Evolutionary conservation across 108 stramenopile genomes (phyloP), one percentile per base, ranked within the genome.

Genomic region (Skeletonema marinoi): DNA sequence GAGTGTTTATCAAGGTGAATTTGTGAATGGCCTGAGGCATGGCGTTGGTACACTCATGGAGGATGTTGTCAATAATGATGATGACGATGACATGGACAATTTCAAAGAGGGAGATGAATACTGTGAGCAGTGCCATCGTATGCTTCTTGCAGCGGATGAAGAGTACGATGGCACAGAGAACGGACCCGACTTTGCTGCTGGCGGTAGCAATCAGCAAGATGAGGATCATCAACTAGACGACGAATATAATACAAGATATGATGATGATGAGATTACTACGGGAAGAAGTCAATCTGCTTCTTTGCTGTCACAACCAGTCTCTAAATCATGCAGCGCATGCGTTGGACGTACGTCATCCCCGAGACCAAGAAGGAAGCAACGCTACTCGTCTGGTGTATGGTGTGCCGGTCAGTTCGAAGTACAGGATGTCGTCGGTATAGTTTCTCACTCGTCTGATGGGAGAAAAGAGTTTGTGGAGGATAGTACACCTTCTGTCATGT

Each of bases 21-120:
- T 72, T 62, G 9, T 14, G 19, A 38, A 51, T 17, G 83, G 83
- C 1, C 32, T 80, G 69, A 62, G 70, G 21, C 66, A 80, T 76
- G 83, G 83, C 12, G 63, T 76, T 2, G 83, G 83, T 6, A 80
- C 78, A 16, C 71, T 75, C n/a, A 78, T 74, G 6, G 78, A 79
- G 42, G 35, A 74, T 62, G 56, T 29, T 62, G 9, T 42, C 16
- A n/a, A 17, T 73, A 6, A 32, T 11, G 72, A 62, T 4, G 41
- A 35, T 30, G 75, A 77, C 8, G 29, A 75, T 13, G 75, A 77
- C 10, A 11, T 68, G 13, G 33, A 42, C 25, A 14, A 32, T 44
- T 12, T 2, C 30, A 32, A 44, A 8, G 29, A 48, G 35, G 60
- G 65, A 65, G 6, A n/a, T 63, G 61, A 33, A 38, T 42, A 67